Conservation (phyloP, 495 filamentous ascomycete species). For the Cenococcum geophilum region DNA sequence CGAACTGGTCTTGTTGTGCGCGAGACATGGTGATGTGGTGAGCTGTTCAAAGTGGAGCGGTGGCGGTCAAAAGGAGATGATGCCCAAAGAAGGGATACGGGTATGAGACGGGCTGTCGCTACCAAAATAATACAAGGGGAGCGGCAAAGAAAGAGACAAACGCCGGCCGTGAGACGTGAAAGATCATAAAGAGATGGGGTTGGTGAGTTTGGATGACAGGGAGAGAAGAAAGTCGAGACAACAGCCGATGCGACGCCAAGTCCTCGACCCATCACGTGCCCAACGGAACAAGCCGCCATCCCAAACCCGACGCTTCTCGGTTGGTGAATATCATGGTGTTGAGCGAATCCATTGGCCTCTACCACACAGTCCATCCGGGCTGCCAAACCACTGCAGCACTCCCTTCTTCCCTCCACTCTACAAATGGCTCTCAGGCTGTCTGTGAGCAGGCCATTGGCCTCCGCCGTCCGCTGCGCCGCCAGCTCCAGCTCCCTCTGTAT, state of each 20-base stretch:
- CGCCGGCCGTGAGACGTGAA: slow-evolving; percentile 28
- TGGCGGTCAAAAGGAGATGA: slow-evolving; percentile 21
- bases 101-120: slow-evolving; percentile 4
- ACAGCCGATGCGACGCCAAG: not conserved
- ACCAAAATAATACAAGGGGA: slow-evolving; percentile 14
- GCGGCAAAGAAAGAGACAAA: slow-evolving; percentile 23
- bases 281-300: not conserved
- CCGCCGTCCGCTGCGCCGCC: slow-evolving; percentile 22
- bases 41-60: slow-evolving; percentile 17
- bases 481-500: slow-evolving; percentile 19
- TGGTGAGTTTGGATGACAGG: slow-evolving; percentile 5
- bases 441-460: slow-evolving; percentile 27
- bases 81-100: not conserved
- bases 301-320: not conserved
- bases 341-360: slow-evolving; percentile 12
- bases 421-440: slow-evolving; percentile 33
- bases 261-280: not conserved
- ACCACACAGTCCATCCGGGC: slow-evolving; percentile 11
- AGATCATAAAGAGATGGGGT: slow-evolving; percentile 2
- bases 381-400: slow-evolving; percentile 8
- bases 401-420: slow-evolving; percentile 9
- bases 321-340: not conserved
- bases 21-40: slow-evolving; percentile 48
- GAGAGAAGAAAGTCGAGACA: not conserved
- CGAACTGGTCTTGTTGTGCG: slow-evolving; percentile 85